These are phyloP conservation scores for Rhododendron williamsianum DNA, from an alignment of 148 eudicot species.

Conservation along the genomic window DNA sequence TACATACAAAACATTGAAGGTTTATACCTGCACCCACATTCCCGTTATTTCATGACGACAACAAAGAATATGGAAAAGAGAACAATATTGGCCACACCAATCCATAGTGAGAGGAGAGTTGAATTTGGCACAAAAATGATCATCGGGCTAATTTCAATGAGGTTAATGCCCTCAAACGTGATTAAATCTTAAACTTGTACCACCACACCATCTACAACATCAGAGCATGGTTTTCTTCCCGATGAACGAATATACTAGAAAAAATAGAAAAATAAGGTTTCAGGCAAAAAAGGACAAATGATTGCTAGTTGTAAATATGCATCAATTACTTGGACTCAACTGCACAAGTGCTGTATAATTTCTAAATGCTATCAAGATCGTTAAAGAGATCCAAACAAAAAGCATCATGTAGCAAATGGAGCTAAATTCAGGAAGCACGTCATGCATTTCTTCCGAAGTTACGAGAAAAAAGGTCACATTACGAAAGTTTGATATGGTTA, in stretches of 20 bases:
- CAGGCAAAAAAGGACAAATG: background rate
- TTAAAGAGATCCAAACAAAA: background rate
- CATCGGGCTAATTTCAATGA: background rate
- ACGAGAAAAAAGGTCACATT: background rate
- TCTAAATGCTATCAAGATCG: background rate
- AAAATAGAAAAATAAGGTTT: background rate
- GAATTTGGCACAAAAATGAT: background rate
- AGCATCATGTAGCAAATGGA: background rate
- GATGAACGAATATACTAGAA: background rate
- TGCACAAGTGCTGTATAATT: background rate
- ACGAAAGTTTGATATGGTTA: constrained; percentile 22
- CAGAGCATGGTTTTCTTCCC: background rate
- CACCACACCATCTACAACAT: background rate
- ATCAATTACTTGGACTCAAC: background rate
- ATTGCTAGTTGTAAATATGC: background rate
- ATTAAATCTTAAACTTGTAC: background rate
- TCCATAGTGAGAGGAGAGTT: background rate
- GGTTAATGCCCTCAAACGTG: background rate
- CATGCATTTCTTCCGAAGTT: background rate
- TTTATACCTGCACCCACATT: background rate
- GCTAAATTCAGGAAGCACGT: constrained; percentile 3
- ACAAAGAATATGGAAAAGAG: background rate
- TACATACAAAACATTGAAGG: background rate
- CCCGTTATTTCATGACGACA: background rate
- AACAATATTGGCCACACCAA: background rate